Evolutionary conservation across 2,329 filamentous ascomycete species (phyloP), one percentile per base, ranked within the genome.

Genomic region (Colletotrichum liaoningense): DNA sequence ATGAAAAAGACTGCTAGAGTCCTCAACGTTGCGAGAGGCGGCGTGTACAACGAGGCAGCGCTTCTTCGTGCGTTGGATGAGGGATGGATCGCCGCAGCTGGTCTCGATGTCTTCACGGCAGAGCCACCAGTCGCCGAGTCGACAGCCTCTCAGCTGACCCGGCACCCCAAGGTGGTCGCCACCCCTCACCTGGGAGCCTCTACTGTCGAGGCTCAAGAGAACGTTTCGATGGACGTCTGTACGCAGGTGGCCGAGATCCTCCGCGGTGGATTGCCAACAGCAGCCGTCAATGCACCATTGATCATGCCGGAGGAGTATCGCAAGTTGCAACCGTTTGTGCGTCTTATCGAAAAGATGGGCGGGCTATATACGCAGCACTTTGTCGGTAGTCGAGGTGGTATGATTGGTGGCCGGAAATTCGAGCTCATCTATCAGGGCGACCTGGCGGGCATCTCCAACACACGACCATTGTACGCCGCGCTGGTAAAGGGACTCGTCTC

Each of bases 201-300:
- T 0, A 97, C 94, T 0, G 88, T 93, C 42, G 94, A 97, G 86
- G 94, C 94, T 0, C 94, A 97, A 80, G 93, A 96, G 79, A 95
- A 95, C 74, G 94, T 95, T 4, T 94, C 92, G 1, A 89, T 95
- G 75, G 94, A 96, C 77, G 94, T 96, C 9, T 96, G 94, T 81
- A 92, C 92, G 42, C 94, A 97, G 82, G 93, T 95, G 14, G 87
- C 93, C 0, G 89, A 92, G 71, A 94, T 96, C 55, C 85, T 97
- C 2, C 86, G 87, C 0, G 94, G 94, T 3, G 92, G 93, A 0
- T 86, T 95, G 1, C 94, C 94, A 0, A 93, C 93, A 1, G 91
- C 89, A 24, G 93, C 94, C 5, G 94, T 96, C 79, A 96, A 97
- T 76, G 94, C 93, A 0, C 94, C 94, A 5, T 88, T 96, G 67